A percentile compares a stretch with the other conserved stretches of the same genome.
These are phyloP conservation scores for Asterella californica DNA, from an alignment of 225 moss, liverwort and hornwort genomes.

Conservation along the genomic window DNA sequence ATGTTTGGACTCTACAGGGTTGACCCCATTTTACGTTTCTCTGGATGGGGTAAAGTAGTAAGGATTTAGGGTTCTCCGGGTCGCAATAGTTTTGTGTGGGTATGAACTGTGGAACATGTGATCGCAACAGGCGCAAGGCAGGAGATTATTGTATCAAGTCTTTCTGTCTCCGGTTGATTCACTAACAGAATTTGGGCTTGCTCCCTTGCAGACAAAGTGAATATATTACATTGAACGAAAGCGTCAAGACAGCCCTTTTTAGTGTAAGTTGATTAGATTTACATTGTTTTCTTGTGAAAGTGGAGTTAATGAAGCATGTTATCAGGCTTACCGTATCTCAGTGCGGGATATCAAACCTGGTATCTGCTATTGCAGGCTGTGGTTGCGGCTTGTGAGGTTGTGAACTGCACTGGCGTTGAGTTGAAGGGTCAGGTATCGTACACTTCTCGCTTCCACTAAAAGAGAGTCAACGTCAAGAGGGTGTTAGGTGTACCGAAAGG, in stretches of 20 bases:
- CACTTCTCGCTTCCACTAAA: no score
- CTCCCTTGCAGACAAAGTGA: constrained; percentile 75
- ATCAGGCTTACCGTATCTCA: constrained; percentile 32
- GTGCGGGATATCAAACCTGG: constrained; percentile 31
- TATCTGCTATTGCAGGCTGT: constrained; percentile 57
- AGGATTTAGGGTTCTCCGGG: constrained; percentile 72
- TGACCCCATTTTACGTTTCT: no score
- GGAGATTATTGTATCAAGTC: no score
- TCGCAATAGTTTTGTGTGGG: constrained; percentile 32
- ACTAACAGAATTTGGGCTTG: background rate
- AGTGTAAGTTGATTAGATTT: constrained; percentile 41
- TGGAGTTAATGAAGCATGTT: background rate
- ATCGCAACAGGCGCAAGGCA: background rate
- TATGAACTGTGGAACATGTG: no score
- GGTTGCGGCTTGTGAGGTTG: constrained; percentile 94
- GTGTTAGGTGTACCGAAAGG: no score
- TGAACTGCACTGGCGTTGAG: constrained; percentile 92
- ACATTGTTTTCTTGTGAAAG: background rate
- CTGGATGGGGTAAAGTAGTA: constrained; percentile 61
- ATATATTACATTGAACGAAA: constrained; percentile 90
- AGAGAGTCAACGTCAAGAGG: no score
- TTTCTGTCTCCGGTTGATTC: background rate
- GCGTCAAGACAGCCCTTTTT: constrained; percentile 78
- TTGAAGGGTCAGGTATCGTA: constrained; percentile 84
- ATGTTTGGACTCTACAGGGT: constrained; percentile 43